Conservation (phyloP, 2,329 filamentous ascomycete species). For the Fusarium neocosmosporiellum region DNA sequence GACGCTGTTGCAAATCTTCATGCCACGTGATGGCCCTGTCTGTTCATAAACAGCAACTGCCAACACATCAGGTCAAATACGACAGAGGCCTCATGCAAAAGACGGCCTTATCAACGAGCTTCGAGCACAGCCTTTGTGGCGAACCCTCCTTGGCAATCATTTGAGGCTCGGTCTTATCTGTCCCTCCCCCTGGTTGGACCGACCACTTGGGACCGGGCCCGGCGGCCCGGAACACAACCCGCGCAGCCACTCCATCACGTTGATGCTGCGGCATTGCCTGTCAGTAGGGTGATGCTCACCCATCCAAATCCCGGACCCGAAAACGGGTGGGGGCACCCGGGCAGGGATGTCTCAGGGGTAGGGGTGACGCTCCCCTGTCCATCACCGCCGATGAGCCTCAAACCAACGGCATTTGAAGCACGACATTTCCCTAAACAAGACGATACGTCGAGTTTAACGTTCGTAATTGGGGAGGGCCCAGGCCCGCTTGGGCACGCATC, state of each 20-base stretch:
- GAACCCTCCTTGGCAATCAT: slow-evolving; percentile 20
- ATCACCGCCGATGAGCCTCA: slow-evolving; percentile 31
- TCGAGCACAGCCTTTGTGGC: slow-evolving; percentile 17
- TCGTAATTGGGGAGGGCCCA: background rate
- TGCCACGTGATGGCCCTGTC: background rate
- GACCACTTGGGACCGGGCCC: slow-evolving; percentile 31
- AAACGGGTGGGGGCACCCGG: slow-evolving; percentile 8
- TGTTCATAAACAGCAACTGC: background rate
- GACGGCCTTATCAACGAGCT: slow-evolving; percentile 6
- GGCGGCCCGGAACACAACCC: slow-evolving; percentile 30
- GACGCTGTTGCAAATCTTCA: background rate
- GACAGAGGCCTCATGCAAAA: slow-evolving; percentile 18
- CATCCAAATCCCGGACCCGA: slow-evolving; percentile 7
- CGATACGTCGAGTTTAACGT: background rate
- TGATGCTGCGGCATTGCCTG: slow-evolving; percentile 19
- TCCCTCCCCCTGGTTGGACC: slow-evolving; percentile 11
- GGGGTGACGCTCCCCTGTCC: slow-evolving; percentile 5
- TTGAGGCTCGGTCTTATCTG: slow-evolving; percentile 44
- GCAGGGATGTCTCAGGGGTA: background rate
- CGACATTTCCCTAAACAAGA: slow-evolving; percentile 1
- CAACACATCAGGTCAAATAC: background rate
- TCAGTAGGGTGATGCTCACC: slow-evolving; percentile 11
- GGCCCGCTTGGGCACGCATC: slow-evolving; percentile 18
- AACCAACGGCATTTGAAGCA: slow-evolving; percentile 34
- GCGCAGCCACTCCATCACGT: slow-evolving; percentile 33